Base-by-base conservation (phyloP, 1,139 yeast species). In the Spencermartinsiella ligniputridi region DNA sequence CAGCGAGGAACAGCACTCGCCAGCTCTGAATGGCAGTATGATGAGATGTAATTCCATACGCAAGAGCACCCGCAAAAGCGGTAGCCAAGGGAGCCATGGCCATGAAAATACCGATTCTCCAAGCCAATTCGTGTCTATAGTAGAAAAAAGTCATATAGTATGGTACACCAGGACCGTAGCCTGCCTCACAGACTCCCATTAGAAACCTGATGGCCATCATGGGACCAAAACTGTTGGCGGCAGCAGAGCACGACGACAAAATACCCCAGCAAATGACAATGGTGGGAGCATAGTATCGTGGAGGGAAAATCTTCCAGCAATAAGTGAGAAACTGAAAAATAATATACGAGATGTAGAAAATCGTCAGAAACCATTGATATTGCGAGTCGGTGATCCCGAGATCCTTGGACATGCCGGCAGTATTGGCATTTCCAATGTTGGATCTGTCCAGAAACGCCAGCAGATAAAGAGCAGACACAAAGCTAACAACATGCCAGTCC, bases 371-470 rank as follows among this genome's bases (percentile, higher is more conserved):
- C 60, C 58, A 52, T 38, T 51, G 53, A 52, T 67, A 67, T 51
- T 70, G 69, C 40, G 70, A 61, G 11, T 78, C 77, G 13, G 62
- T 45, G 63, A 47, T 16, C 29, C 27, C 66, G 46, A 79, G 60
- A 51, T 78, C 83, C 13, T 63, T 66, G 50, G 71, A 75, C 44
- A 81, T 61, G 4, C 82, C 83, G 40, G 79, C 83, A 25, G 80
- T 69, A 51, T 79, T 68, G 1, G 86, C 85, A 56, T 76, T 72
- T 2, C 83, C 83, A 52, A 81, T 76, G 55, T 78, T 79, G 51
- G 78, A 76, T 52, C 83, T 66, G 61, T 81, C 87, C 48, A 81
- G 66, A 54, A 71, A 77, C 50, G 78, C 74, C 47, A 79, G 63
- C 45, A 78, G 67, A 51, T 78, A 78, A 43, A 78, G 67, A 39